Evolutionary conservation across 306 rosid species (phyloP), one percentile per base, ranked within the genome.

Genomic region (Clitoria ternatea): DNA sequence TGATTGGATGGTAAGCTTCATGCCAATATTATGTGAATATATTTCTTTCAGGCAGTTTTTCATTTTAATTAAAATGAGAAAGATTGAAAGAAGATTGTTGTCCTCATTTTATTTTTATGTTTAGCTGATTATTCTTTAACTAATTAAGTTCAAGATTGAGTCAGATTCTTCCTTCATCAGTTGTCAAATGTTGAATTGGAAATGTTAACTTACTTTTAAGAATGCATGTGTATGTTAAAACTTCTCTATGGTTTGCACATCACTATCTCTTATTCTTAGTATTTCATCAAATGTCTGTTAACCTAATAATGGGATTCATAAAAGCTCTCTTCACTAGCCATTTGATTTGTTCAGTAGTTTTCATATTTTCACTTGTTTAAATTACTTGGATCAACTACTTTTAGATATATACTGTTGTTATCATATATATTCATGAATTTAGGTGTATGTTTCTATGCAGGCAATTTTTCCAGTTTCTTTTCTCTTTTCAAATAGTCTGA

Each of bases 381-480:
- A 61, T 72, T 47, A 61, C 27, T 33, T 22, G n/a, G 37, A 49
- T 36, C 7, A 40, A 42, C 49, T 7, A 59, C 14, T 53, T 56
- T 19, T 24, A 45, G 45, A 44, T 30, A 33, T 30, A 33, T 59
- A 56, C 26, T 36, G 42, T 37, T 66, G 35, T 39, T 24, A 39
- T 47, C 39, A 27, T 29, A 26, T 52, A 69, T 27, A 56, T 33
- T 36, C 11, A 12, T 49, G n/a, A n/a, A n/a, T n/a, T n/a, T n/a
- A n/a, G n/a, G n/a, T n/a, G n/a, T 42, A 39, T 68, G 55, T 73
- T 48, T 70, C 61, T 76, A 66, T 59, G 81, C 89, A 94, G 99
- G 97, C 81, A 70, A 76, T 83, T 80, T 94, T 80, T 85, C 99
- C 99, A 22, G 92, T 94, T 77, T 80, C 89, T 43, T 85, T 82